Conservation (phyloP, 139 green algal genomes). For the Microglena sp. region DNA sequence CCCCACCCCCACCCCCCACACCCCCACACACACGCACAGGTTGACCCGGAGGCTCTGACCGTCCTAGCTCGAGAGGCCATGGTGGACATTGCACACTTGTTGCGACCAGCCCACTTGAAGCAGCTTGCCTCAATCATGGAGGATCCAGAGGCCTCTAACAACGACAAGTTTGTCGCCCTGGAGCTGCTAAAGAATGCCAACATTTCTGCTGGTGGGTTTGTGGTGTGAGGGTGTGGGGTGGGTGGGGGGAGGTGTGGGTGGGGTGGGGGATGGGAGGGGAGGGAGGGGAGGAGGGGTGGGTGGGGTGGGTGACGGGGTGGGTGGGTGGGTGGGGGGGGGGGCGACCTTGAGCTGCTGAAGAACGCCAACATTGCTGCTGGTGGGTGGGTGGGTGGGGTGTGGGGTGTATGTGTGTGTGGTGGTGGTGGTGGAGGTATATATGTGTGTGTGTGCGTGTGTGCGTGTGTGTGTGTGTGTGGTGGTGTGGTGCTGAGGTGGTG, state of each 20-base stretch:
- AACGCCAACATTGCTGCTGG: background rate
- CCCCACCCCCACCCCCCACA: background rate
- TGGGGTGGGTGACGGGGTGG: background rate
- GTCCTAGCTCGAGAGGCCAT: slow-evolving; percentile 29
- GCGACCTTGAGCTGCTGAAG: background rate
- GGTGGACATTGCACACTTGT: slow-evolving; percentile 34
- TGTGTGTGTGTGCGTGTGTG: background rate
- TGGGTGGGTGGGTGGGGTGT: background rate
- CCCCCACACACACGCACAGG: slow-evolving; percentile 8
- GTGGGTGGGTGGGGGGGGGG: too few species aligned
- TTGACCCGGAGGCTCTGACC: slow-evolving; percentile 28
- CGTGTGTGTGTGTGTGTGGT: slow-evolving; percentile 1
- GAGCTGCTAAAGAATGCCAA: slow-evolving; percentile 46
- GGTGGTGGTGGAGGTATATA: background rate
- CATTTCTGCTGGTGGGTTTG: slow-evolving; percentile 22
- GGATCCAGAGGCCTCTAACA: slow-evolving; percentile 23
- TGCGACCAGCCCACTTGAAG: slow-evolving; percentile 33
- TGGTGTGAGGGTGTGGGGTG: background rate
- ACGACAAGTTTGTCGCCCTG: slow-evolving; percentile 39
- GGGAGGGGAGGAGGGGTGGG: background rate
- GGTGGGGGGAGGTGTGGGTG: background rate
- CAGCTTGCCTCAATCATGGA: slow-evolving; percentile 38
- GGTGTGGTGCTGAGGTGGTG: too few species aligned
- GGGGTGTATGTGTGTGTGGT: background rate
- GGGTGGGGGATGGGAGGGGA: background rate